These are phyloP conservation scores for Fusarium burgessii DNA, from an alignment of 2,329 filamentous ascomycete genomes.

Conservation along the genomic window DNA sequence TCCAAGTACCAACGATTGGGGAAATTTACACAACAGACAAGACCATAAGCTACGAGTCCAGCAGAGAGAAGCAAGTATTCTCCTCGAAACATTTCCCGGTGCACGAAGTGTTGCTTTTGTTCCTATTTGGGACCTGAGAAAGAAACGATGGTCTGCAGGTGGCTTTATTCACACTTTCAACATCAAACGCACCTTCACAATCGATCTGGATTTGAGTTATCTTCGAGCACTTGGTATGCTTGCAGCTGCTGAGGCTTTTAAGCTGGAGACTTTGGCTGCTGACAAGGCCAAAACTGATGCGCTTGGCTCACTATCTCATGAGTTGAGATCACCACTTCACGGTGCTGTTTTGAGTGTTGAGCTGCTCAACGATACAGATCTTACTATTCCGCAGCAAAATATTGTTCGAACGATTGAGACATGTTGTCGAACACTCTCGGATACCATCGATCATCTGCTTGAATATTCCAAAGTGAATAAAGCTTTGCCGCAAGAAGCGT, in stretches of 20 bases:
- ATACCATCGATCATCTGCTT: slow-evolving; percentile 66
- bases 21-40: not conserved
- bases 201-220: slow-evolving; percentile 63
- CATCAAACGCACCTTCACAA: slow-evolving; percentile 58
- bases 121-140: slow-evolving; percentile 61
- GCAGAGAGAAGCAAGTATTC: slow-evolving; percentile 37
- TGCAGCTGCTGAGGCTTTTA: slow-evolving; percentile 67
- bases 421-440: slow-evolving; percentile 63
- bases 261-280: slow-evolving; percentile 53
- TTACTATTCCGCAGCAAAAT: slow-evolving; percentile 60
- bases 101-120: slow-evolving; percentile 61
- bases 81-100: slow-evolving; percentile 54
- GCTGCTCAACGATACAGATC: slow-evolving; percentile 63
- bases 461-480: slow-evolving; percentile 68
- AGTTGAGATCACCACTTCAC: slow-evolving; percentile 70
- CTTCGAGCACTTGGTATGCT: slow-evolving; percentile 64
- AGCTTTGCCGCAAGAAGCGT: slow-evolving; percentile 31
- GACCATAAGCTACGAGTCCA: slow-evolving; percentile 15
- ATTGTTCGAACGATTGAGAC: slow-evolving; percentile 63
- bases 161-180: slow-evolving; percentile 62
- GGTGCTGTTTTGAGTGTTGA: slow-evolving; percentile 68
- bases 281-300: slow-evolving; percentile 68
- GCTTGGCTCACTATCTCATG: slow-evolving; percentile 70
- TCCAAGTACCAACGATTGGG: not conserved
- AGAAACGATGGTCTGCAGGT: slow-evolving; percentile 62